These are phyloP conservation scores for Anthracocystis setariae DNA, from an alignment of 1,284 basidiomycete species.

Conservation along the genomic window DNA sequence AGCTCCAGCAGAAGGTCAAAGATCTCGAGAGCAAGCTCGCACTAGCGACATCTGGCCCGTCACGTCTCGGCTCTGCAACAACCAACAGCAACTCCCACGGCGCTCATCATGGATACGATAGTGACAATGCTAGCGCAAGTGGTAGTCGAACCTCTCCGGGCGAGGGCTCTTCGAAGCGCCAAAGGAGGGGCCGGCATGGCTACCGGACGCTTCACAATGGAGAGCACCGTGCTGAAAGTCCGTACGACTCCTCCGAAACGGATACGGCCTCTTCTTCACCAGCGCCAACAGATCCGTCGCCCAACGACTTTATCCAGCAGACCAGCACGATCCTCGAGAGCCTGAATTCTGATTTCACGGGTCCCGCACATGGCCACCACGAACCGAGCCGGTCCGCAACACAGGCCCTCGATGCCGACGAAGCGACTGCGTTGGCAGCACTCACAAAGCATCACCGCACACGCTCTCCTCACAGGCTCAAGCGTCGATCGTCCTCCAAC, in stretches of 20 bases:
- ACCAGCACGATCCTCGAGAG: slow-evolving; percentile 48
- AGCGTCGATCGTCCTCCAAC: slow-evolving; percentile 38
- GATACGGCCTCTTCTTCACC: slow-evolving; percentile 23
- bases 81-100: background rate
- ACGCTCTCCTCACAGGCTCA: slow-evolving; percentile 27
- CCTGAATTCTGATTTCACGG: slow-evolving; percentile 34
- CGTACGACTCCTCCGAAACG: slow-evolving; percentile 12
- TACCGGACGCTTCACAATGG: slow-evolving; percentile 8
- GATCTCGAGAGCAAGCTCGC: slow-evolving; percentile 38
- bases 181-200: slow-evolving; percentile 15
- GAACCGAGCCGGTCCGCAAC: slow-evolving; percentile 12
- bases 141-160: slow-evolving; percentile 2
- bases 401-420: slow-evolving; percentile 38
- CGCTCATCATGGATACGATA: background rate
- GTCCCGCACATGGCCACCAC: slow-evolving; percentile 16
- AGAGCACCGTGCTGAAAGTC: slow-evolving; percentile 9
- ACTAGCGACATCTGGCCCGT: slow-evolving; percentile 13
- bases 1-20: slow-evolving; percentile 47
- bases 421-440: slow-evolving; percentile 32
- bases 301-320: slow-evolving; percentile 46
- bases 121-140: slow-evolving; percentile 10
- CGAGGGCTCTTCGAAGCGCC: slow-evolving; percentile 7
- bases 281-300: slow-evolving; percentile 16
- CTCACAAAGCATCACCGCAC: slow-evolving; percentile 32
- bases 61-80: background rate